These are phyloP conservation scores for Parastagonospora avenae DNA, from an alignment of 2,329 filamentous ascomycete species.

Conservation along the genomic window DNA sequence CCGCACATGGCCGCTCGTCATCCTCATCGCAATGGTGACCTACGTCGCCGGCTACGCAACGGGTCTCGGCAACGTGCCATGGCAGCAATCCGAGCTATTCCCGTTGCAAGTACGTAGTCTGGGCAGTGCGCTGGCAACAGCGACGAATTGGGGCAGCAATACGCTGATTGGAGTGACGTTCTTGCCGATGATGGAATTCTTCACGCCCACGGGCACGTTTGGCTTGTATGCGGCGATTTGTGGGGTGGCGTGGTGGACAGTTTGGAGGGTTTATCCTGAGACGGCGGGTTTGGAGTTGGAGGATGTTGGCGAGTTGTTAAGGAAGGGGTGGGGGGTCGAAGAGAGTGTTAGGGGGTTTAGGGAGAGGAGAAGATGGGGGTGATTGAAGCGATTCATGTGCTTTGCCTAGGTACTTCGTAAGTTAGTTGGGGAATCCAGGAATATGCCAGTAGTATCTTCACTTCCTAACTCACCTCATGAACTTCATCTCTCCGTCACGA, in stretches of 20 bases:
- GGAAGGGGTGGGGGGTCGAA: conserved; percentile 70
- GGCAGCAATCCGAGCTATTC: conserved; percentile 94
- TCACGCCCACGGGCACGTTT: conserved; percentile 80
- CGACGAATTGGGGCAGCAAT: conserved; percentile 87
- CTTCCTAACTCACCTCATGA: too few species aligned
- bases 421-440: too few species aligned
- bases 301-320: conserved; percentile 74
- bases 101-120: conserved; percentile 74
- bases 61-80: conserved; percentile 89
- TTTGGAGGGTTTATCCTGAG: conserved; percentile 83
- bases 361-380: conserved; percentile 8
- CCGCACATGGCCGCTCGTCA: conserved; percentile 49
- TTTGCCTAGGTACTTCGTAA: too few species aligned
- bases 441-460: too few species aligned
- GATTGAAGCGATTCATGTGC: too few species aligned
- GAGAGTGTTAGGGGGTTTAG: conserved; percentile 35
- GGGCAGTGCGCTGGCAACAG: conserved; percentile 74
- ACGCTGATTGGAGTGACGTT: conserved; percentile 87
- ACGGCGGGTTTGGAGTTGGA: conserved; percentile 82
- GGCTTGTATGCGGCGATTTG: conserved; percentile 78
- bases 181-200: conserved; percentile 78
- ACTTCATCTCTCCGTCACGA: too few species aligned
- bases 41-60: conserved; percentile 88
- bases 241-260: conserved; percentile 65
- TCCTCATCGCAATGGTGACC: conserved; percentile 76